Evolutionary conservation across 164 flowering plant species (phyloP), one percentile per base, ranked within the genome.

Genomic region (Paratinospora sagittata): DNA sequence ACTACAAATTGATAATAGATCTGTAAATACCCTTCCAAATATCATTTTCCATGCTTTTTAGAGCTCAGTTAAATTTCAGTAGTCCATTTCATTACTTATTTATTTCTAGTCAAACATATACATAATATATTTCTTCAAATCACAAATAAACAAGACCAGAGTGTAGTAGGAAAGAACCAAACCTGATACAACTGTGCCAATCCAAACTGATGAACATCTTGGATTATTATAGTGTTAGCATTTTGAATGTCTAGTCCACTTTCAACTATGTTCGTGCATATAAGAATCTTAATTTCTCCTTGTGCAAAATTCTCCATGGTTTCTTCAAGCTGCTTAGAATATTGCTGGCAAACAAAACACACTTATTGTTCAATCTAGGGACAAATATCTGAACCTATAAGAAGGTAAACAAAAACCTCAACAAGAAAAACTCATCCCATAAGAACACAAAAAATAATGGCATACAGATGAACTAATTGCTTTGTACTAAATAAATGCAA

Each of bases 161-260:
- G 30, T 16, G 34, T 33, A 45, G 43, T 6, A 76, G 71, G 65
- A 27, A 41, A 14, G 41, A 19, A 63, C 39, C 27, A 52, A 63
- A 92, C 99, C 97, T 95, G 99, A 81, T 95, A 92, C 77, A 95
- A 75, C 68, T 95, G 99, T 55, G 99, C 97, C 47, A 95, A 85
- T 52, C 99, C 99, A 87, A 95, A 95, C 66, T 80, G 92, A 68
- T 95, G 97, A 84, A 95, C 93, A 81, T 95, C 99, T 79, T 95
- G 97, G 80, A 95, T 80, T 60, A 95, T 84, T 74, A 95, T 95
- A 33, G 99, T 90, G 78, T 95, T 95, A 49, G 97, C 99, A 81
- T 95, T 92, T 78, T 89, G 99, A 82, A 95, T 95, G 83, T 95
- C 97, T 73, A 95, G 92, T 58, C 99, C 99, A 78, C 99, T 95